Percentiles rank a stretch among this genome's conserved stretches.
Evolutionary conservation across 305 asterid species (phyloP).

Genomic region (Plantago lanceolata): DNA sequence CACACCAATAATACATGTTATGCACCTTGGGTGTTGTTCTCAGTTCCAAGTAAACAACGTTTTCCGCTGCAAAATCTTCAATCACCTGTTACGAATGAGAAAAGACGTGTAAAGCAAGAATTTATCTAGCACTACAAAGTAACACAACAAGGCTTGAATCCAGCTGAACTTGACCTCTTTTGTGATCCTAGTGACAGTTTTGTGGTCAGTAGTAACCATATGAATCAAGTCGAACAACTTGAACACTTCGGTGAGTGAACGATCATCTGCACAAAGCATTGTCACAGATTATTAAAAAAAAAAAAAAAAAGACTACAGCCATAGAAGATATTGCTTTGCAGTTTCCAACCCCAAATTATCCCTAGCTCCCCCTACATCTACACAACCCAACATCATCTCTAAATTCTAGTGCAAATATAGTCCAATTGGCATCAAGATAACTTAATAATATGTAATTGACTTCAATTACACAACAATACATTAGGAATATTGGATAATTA

Average conservation of each 20-base stretch:
- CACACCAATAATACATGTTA: neutral
- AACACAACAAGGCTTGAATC: conserved; percentile 11
- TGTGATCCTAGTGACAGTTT: conserved; percentile 75
- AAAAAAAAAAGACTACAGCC: too few relatives aligned
- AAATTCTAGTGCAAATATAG: too few relatives aligned
- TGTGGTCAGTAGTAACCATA: conserved; percentile 71
- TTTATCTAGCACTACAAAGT: neutral
- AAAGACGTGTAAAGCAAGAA: conserved; percentile 11
- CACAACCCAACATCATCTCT: too few relatives aligned
- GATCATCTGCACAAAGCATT: conserved; percentile 47
- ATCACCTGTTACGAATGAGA: conserved; percentile 46
- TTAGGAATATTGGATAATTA: too few relatives aligned
- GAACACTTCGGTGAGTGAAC: conserved; percentile 76
- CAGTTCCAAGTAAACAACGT: conserved; percentile 78
- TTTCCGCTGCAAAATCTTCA: conserved; percentile 93
- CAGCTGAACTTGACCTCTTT: conserved; percentile 51
- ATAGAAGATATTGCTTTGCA: too few relatives aligned
- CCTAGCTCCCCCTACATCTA: too few relatives aligned
- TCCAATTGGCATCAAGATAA: too few relatives aligned
- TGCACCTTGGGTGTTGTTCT: conserved; percentile 94
- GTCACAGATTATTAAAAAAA: too few relatives aligned
- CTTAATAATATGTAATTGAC: too few relatives aligned
- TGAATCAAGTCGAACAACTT: conserved; percentile 88
- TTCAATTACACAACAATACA: too few relatives aligned
- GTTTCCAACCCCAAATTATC: too few relatives aligned